Evolutionary conservation across 192 early-diverging fungal genomes (phyloP).

Genomic region (Backusella psychrophila): DNA sequence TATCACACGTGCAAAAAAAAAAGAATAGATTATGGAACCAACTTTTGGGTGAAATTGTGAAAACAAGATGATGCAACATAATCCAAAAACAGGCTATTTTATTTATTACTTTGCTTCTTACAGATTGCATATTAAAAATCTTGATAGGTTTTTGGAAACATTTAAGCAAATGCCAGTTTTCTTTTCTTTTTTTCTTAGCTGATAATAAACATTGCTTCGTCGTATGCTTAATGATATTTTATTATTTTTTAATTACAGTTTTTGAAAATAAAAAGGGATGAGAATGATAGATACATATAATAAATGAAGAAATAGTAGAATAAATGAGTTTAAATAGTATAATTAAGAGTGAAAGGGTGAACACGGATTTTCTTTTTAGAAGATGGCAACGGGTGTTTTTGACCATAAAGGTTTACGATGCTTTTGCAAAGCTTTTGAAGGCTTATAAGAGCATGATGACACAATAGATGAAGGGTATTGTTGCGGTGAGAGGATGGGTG

Average conservation of each 20-base stretch:
- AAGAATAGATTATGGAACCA: too few species aligned
- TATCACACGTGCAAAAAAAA: too few species aligned
- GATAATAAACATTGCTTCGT: background rate
- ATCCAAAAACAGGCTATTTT: background rate
- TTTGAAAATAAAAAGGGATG: background rate
- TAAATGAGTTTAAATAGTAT: background rate
- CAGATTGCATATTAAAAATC: too few species aligned
- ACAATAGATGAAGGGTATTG: constrained; percentile 3
- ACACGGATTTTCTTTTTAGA: background rate
- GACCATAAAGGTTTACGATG: background rate
- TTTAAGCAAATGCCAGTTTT: too few species aligned
- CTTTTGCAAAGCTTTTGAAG: background rate
- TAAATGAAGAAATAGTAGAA: background rate
- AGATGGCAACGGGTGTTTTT: constrained; percentile 6
- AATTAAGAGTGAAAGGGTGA: background rate
- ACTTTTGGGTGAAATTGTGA: too few species aligned
- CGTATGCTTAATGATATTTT: background rate
- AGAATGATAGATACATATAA: background rate
- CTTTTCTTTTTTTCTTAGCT: background rate
- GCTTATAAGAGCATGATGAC: background rate
- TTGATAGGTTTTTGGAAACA: too few species aligned
- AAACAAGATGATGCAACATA: background rate
- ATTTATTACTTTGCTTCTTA: background rate
- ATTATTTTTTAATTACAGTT: background rate
- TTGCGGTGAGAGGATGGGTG: background rate